Conservation (phyloP, 2,329 filamentous ascomycete genomes). For the Ophiostoma sp. region DNA sequence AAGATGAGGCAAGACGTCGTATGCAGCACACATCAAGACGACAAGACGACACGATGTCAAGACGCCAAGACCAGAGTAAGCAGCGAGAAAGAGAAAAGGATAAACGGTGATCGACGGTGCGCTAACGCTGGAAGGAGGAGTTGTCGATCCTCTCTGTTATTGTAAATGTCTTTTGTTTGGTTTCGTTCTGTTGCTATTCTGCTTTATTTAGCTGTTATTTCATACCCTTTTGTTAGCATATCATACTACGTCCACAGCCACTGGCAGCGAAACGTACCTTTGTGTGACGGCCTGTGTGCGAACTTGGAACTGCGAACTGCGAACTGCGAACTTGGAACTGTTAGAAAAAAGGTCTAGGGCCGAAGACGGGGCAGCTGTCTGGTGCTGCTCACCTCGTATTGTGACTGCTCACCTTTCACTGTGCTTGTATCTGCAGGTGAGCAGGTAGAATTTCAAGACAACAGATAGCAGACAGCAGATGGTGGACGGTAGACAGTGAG, state of each 20-base stretch:
- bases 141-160: not conserved
- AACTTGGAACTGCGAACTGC: not conserved
- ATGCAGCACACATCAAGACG: not conserved
- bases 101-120: not conserved
- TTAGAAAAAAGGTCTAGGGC: not conserved
- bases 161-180: not conserved
- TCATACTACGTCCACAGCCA: not conserved
- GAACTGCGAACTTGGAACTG: not conserved
- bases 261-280: not conserved
- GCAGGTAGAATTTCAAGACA: not conserved
- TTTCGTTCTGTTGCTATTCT: not conserved
- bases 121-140: not conserved
- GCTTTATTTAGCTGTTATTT: not conserved
- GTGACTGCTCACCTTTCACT: conserved; percentile 6
- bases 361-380: not conserved
- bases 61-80: not conserved
- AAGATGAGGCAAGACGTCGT: not conserved
- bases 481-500: not conserved
- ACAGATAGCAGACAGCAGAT: too few relatives aligned
- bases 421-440: conserved; percentile 1
- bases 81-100: not conserved
- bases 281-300: not conserved
- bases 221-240: conserved; percentile 4
- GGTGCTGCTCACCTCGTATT: conserved; percentile 2
- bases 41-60: too few relatives aligned